phyloP scores from a whole-genome alignment of 371 early-diverging fungal species.

The Saksenaea oblongispora region DNA sequence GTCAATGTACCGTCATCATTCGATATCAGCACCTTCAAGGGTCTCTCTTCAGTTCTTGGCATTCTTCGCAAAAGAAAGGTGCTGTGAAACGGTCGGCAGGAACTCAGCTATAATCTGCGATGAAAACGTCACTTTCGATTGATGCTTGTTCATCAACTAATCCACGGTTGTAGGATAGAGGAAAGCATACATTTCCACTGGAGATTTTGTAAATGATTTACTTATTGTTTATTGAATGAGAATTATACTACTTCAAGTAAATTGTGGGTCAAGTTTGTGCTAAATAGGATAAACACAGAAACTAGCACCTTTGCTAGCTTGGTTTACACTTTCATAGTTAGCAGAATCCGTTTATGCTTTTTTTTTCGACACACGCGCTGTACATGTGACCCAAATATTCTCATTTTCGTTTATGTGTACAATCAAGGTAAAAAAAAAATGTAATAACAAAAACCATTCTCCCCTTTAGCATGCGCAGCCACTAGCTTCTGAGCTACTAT shows the following conservation, averaged over 20 bases:
- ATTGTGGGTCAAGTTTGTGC: no score
- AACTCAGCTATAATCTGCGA: background rate
- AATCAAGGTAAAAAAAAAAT: background rate
- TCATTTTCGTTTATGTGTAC: background rate
- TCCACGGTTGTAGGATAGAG: no score
- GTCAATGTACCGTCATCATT: slow-evolving; percentile 40
- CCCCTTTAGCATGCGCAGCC: slow-evolving; percentile 19
- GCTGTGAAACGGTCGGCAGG: background rate
- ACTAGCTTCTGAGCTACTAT: slow-evolving; percentile 15
- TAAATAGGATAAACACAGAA: no score
- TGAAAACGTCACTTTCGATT: background rate
- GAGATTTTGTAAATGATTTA: no score
- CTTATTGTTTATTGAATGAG: no score
- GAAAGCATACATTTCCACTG: no score
- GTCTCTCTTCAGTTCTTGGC: background rate
- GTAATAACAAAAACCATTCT: background rate
- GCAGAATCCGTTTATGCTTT: no score
- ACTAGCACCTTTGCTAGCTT: no score
- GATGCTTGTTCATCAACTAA: no score
- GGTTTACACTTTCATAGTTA: no score
- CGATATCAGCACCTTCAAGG: slow-evolving; percentile 33
- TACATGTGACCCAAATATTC: background rate
- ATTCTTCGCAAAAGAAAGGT: background rate
- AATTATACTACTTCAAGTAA: no score
- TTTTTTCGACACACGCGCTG: background rate